These are phyloP conservation scores for Rhodofomes roseus DNA, from an alignment of 1,284 basidiomycete species.

Conservation along the genomic window DNA sequence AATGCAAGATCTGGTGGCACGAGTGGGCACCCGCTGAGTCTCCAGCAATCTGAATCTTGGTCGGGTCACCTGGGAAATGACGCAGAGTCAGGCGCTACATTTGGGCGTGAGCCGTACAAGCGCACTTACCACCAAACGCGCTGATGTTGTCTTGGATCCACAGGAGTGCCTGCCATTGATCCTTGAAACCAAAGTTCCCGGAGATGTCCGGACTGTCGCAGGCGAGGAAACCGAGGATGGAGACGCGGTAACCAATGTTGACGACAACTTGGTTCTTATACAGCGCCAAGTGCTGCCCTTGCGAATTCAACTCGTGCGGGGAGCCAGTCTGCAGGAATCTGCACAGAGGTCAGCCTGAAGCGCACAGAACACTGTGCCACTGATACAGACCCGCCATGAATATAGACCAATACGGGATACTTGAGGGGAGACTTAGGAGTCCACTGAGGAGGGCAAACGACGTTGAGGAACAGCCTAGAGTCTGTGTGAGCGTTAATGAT, in stretches of 20 bases:
- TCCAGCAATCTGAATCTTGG: constrained; percentile 59
- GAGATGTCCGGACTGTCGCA: constrained; percentile 52
- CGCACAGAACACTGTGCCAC: neutral
- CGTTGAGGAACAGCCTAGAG: constrained; percentile 62
- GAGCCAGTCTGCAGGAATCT: constrained; percentile 82
- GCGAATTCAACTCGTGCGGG: constrained; percentile 50
- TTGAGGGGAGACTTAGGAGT: constrained; percentile 31
- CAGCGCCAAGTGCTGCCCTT: constrained; percentile 65
- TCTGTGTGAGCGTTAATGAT: neutral
- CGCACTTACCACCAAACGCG: constrained; percentile 51
- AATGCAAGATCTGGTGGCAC: constrained; percentile 70
- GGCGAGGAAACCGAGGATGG: constrained; percentile 72
- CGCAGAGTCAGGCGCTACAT: neutral
- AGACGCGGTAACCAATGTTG: constrained; percentile 68
- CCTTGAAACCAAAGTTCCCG: constrained; percentile 80
- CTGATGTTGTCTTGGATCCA: constrained; percentile 61
- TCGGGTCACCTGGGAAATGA: constrained; percentile 42
- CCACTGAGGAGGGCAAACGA: constrained; percentile 59
- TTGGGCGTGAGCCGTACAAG: neutral
- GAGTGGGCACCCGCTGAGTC: constrained; percentile 75
- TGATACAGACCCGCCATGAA: constrained; percentile 60
- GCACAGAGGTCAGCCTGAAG: neutral
- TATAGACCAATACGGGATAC: constrained; percentile 71
- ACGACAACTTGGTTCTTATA: constrained; percentile 67
- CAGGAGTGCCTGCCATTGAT: constrained; percentile 61